phyloP scores from a whole-genome alignment of 306 rosid genomes.

The Rubus idaeus region DNA sequence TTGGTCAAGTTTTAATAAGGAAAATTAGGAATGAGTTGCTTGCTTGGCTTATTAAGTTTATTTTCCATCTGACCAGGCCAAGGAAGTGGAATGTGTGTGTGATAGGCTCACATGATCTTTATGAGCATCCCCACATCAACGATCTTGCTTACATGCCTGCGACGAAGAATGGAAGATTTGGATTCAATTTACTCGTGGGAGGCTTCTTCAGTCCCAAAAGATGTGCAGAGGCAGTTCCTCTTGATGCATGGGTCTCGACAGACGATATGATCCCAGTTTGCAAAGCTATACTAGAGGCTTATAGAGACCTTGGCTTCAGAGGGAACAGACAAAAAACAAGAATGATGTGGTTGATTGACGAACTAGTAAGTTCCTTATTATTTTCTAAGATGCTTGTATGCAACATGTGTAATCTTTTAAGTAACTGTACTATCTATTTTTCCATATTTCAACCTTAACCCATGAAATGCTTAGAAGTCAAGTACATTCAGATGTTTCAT shows the following conservation, averaged over 20 bases:
- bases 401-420: not conserved
- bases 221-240: slow-evolving; percentile 87
- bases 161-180: slow-evolving; percentile 66
- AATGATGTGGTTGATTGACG: slow-evolving; percentile 99
- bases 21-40: slow-evolving; percentile 4
- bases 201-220: slow-evolving; percentile 94
- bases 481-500: not conserved
- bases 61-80: slow-evolving; percentile 62
- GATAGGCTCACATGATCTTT: slow-evolving; percentile 91
- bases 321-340: slow-evolving; percentile 88
- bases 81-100: slow-evolving; percentile 98
- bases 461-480: not conserved
- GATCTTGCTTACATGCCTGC: slow-evolving; percentile 99
- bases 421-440: not conserved
- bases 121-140: slow-evolving; percentile 93
- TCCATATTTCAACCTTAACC: not conserved
- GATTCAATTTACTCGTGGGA: slow-evolving; percentile 89
- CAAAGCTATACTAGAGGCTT: slow-evolving; percentile 78
- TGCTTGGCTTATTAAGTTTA: not conserved
- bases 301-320: slow-evolving; percentile 86
- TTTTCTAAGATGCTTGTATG: not conserved
- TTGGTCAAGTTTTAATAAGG: not conserved
- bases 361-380: slow-evolving; percentile 52
- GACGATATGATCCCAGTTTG: slow-evolving; percentile 76
- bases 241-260: slow-evolving; percentile 91